Evolutionary conservation across 129 eudicot species (phyloP).

Genomic region (Flaveria bidentis): DNA sequence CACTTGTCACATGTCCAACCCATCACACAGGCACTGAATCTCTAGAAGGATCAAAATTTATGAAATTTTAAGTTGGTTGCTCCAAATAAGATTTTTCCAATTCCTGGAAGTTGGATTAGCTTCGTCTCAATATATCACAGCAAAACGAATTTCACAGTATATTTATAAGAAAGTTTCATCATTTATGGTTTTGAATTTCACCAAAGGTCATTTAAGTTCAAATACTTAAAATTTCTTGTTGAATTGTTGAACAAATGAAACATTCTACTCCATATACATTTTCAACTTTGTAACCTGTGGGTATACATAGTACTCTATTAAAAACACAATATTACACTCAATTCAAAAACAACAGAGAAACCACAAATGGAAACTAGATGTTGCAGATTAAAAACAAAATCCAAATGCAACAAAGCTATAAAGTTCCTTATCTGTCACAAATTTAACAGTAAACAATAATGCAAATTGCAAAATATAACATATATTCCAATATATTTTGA

Average conservation of each 20-base stretch:
- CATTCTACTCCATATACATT: not conserved
- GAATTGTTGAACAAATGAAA: not conserved
- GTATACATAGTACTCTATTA: not conserved
- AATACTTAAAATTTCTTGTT: not conserved
- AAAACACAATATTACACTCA: not conserved
- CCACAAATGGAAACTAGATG: constrained; percentile 12
- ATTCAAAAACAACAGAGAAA: not conserved
- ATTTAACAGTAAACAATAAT: too few species aligned
- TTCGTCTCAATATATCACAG: not conserved
- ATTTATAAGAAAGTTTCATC: not conserved
- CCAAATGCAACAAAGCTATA: not conserved
- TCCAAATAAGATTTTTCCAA: not conserved
- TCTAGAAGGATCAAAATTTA: not conserved
- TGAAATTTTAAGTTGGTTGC: not conserved
- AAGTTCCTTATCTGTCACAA: not conserved
- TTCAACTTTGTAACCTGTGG: not conserved
- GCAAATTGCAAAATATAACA: too few species aligned
- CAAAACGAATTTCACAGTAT: not conserved
- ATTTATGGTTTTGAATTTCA: not conserved
- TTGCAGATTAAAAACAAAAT: constrained; percentile 17
- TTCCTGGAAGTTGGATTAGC: not conserved
- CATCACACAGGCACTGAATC: not conserved
- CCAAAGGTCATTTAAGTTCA: not conserved
- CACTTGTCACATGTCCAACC: not conserved
- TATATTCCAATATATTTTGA: not conserved